Conservation (phyloP, 164 flowering plant genomes). For the Hamamelis virginiana region DNA sequence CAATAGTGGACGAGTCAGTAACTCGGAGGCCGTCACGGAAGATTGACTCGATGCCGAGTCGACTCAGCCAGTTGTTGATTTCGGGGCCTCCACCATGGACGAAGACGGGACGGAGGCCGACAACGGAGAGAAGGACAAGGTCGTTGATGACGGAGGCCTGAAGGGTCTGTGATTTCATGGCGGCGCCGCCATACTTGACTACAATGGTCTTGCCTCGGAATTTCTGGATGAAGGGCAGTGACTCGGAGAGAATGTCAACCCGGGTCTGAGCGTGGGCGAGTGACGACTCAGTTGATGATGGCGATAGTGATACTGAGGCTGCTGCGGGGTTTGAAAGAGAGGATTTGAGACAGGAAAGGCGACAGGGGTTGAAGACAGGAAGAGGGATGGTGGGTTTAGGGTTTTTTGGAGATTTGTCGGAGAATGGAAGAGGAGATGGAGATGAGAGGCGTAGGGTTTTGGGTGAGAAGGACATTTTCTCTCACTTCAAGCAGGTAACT, state of each 20-base stretch:
- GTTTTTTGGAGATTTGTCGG: not conserved
- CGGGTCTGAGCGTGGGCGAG: conserved; percentile 47
- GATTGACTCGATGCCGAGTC: conserved; percentile 49
- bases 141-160: conserved; percentile 79
- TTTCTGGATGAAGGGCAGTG: conserved; percentile 91
- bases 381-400: not conserved
- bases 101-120: conserved; percentile 82
- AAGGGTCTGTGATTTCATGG: conserved; percentile 74
- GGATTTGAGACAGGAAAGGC: conserved; percentile 4
- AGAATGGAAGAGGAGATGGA: not conserved
- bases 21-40: conserved; percentile 88
- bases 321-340: not conserved
- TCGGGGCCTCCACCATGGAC: conserved; percentile 97
- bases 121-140: conserved; percentile 83
- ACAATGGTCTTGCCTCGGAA: conserved; percentile 88
- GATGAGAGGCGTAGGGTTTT: conserved; percentile 5
- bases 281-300: conserved; percentile 6
- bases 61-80: conserved; percentile 64
- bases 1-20: conserved; percentile 85
- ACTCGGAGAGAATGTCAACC: conserved; percentile 83
- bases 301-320: not conserved
- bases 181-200: conserved; percentile 96
- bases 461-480: conserved; percentile 1
- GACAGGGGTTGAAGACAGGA: not conserved
- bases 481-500: not conserved